Base-by-base conservation (phyloP, 2,329 filamentous ascomycete species). In the Fusarium brevicatenulatum region DNA sequence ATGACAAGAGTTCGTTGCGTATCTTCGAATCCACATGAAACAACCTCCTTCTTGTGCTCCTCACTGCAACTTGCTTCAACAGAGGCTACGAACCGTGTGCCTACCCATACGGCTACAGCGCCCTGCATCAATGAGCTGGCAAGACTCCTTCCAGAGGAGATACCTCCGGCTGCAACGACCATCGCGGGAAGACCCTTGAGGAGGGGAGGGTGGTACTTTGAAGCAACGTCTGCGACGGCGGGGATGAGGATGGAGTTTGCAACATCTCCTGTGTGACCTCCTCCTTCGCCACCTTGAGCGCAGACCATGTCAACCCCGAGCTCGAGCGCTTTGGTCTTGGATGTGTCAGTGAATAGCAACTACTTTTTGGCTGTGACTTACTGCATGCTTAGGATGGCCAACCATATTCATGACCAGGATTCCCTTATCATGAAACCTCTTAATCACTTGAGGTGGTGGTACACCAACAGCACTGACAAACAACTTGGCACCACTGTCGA, bases 391-490 rank as follows among this genome's bases (percentile, higher is more conserved):
- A 4, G 95, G 95, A 77, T 95, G 93, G 0, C 95, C 95, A 25
- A 98, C 95, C 95, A 98, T 98, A 82, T 98, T 98, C 95, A 98
- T 98, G 40, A 98, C 87, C 66, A 97, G 80, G 44, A 98, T 93
- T 0, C 93, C 93, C 0, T 92, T 92, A 13, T 87, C 86, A 79
- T 98, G 95, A 49, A 98, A 86, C 50, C 90, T 85, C 75, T 93
- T 90, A 64, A 98, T 92, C 9, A 95, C 90, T 64, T 85, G 82
- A 50, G 85, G 85, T 0, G 95, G 94, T 21, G 95, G 95, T 28
- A 98, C 92, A 13, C 95, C 95, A 1, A 98, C 95, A 3, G 95
- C 95, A 58, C 88, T 91, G 46, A 98, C 94, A 79, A 98, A 98
- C 54, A 98, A 84, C 79, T 87, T 90, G 12, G 95, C 94, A n/a